Conservation (phyloP, 2,329 filamentous ascomycete genomes). For the Didymella pomorum region DNA sequence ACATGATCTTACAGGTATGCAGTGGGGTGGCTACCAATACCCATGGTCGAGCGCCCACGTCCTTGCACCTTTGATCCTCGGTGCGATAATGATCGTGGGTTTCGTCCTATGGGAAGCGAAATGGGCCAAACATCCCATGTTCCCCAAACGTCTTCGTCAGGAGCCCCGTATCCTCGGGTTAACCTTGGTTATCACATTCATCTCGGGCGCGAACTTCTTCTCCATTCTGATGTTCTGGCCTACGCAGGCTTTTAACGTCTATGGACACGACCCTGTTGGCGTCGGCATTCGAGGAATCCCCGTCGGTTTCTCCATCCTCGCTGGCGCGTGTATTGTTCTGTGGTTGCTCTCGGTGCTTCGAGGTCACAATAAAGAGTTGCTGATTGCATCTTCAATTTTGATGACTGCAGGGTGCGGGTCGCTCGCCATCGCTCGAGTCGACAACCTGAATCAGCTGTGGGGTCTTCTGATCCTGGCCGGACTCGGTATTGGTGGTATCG, state of each 20-base stretch:
- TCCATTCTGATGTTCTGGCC: slow-evolving; percentile 47
- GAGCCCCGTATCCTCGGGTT: slow-evolving; percentile 38
- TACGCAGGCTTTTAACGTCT: slow-evolving; percentile 43
- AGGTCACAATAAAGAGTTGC: slow-evolving; percentile 66
- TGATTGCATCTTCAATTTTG: slow-evolving; percentile 66
- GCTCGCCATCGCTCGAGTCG: slow-evolving; percentile 58
- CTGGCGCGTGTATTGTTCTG: slow-evolving; percentile 67
- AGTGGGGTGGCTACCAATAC: slow-evolving; percentile 63
- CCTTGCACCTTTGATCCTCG: slow-evolving; percentile 62
- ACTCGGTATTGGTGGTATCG: slow-evolving; percentile 71
- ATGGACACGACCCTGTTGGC: slow-evolving; percentile 66
- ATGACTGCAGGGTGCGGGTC: slow-evolving; percentile 73
- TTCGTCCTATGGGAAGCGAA: slow-evolving; percentile 60
- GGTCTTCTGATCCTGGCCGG: slow-evolving; percentile 67
- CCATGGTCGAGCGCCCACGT: slow-evolving; percentile 64
- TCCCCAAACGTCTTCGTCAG: slow-evolving; percentile 47
- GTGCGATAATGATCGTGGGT: slow-evolving; percentile 53
- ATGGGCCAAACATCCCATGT: slow-evolving; percentile 53
- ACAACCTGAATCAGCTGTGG: slow-evolving; percentile 65
- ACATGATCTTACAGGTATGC: slow-evolving; percentile 19
- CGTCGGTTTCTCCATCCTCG: slow-evolving; percentile 68
- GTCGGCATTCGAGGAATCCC: slow-evolving; percentile 71
- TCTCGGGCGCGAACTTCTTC: slow-evolving; percentile 46
- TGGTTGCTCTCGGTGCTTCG: slow-evolving; percentile 64
- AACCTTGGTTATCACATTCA: slow-evolving; percentile 45